phyloP scores from a whole-genome alignment of 2,329 filamentous ascomycete species.

The Ramichloridium luteum region DNA sequence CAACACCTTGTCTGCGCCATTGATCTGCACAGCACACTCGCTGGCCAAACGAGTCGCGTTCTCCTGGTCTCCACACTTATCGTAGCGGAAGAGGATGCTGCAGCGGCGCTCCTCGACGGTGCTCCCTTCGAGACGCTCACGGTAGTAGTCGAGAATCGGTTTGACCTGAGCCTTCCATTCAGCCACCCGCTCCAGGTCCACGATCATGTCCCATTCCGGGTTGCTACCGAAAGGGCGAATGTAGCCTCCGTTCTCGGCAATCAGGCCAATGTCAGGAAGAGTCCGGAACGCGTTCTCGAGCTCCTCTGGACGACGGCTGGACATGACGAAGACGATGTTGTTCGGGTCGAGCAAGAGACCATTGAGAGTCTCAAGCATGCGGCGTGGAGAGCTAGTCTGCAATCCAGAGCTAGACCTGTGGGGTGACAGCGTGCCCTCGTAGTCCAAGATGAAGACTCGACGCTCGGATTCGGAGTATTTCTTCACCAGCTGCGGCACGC shows the following conservation, averaged over 20 bases:
- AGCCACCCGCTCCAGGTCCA: slow-evolving; percentile 55
- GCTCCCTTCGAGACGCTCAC: slow-evolving; percentile 77
- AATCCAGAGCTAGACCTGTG: slow-evolving; percentile 77
- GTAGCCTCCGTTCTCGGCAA: slow-evolving; percentile 92
- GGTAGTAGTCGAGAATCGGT: slow-evolving; percentile 76
- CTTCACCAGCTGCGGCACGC: slow-evolving; percentile 49
- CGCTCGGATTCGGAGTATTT: slow-evolving; percentile 55
- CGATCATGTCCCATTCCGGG: slow-evolving; percentile 67
- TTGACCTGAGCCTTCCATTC: slow-evolving; percentile 77
- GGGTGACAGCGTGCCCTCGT: slow-evolving; percentile 82
- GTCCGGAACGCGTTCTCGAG: slow-evolving; percentile 75
- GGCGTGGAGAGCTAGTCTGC: slow-evolving; percentile 73
- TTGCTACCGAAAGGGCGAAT: slow-evolving; percentile 52
- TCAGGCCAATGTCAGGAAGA: slow-evolving; percentile 72
- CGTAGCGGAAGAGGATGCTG: slow-evolving; percentile 83
- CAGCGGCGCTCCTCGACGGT: slow-evolving; percentile 86
- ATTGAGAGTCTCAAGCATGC: slow-evolving; percentile 69
- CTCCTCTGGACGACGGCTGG: slow-evolving; percentile 72
- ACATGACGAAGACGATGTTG: slow-evolving; percentile 92
- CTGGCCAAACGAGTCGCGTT: slow-evolving; percentile 67
- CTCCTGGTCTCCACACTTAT: slow-evolving; percentile 64
- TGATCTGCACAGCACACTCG: slow-evolving; percentile 89
- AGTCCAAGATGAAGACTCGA: slow-evolving; percentile 81
- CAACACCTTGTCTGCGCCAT: slow-evolving; percentile 77
- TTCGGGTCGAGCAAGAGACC: slow-evolving; percentile 67